phyloP scores from a whole-genome alignment of 2,329 filamentous ascomycete genomes.

The Colletotrichum zoysiae region DNA sequence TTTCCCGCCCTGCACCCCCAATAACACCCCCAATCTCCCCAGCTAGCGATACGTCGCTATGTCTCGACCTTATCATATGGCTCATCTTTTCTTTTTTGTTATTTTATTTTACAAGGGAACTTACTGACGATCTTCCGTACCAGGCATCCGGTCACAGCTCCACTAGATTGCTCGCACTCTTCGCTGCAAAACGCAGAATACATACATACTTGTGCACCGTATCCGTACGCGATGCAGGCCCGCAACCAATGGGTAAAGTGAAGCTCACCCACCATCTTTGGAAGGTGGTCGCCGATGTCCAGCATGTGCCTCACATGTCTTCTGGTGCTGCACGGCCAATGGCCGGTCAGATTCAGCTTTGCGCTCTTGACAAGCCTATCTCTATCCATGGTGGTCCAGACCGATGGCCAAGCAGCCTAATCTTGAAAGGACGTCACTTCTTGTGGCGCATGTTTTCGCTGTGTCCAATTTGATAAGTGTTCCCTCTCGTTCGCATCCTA shows the following conservation, averaged over 20 bases:
- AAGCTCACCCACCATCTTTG: neutral
- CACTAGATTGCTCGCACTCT: neutral
- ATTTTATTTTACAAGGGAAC: neutral
- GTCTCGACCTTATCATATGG: conserved; percentile 35
- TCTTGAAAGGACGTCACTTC: conserved; percentile 7
- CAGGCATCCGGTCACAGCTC: neutral
- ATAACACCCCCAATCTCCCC: neutral
- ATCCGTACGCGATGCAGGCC: neutral
- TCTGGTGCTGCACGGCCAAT: conserved; percentile 20
- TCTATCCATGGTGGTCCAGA: conserved; percentile 7
- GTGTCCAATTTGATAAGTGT: neutral
- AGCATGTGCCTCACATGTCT: conserved; percentile 27
- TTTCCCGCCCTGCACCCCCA: conserved; percentile 19
- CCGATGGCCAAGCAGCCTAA: conserved; percentile 15
- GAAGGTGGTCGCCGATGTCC: conserved; percentile 15
- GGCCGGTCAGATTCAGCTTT: neutral
- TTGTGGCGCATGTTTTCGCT: conserved; percentile 16
- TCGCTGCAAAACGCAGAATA: neutral
- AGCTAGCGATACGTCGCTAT: neutral
- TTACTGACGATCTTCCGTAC: conserved; percentile 7
- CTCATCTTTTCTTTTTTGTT: conserved; percentile 3
- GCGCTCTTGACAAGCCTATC: conserved; percentile 38
- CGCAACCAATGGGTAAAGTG: neutral
- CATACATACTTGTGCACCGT: neutral
- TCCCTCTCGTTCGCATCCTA: neutral